A percentile compares a stretch with the other conserved stretches of the same genome.
phyloP scores from a whole-genome alignment of 192 early-diverging fungal genomes.

The Geosiphon pyriformis region DNA sequence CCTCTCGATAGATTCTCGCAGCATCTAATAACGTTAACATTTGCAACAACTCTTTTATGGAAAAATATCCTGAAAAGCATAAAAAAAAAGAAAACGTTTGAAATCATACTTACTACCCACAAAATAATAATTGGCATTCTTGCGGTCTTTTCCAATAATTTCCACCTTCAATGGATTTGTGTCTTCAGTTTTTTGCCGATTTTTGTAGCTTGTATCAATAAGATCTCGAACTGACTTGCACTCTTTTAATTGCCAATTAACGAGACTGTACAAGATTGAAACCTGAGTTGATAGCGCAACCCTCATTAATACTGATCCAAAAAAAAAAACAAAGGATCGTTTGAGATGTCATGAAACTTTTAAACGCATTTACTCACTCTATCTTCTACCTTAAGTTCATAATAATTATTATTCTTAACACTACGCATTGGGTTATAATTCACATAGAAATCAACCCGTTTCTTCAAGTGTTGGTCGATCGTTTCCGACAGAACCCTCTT shows the following conservation, averaged over 20 bases:
- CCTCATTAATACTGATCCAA: background rate
- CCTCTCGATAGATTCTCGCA: conserved; percentile 16
- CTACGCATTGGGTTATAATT: conserved; percentile 17
- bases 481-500: conserved; percentile 11
- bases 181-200: conserved; percentile 1
- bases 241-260: conserved; percentile 21
- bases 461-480: conserved; percentile 17
- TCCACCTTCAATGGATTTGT: background rate
- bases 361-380: background rate
- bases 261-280: conserved; percentile 10
- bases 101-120: conserved; percentile 11
- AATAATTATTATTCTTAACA: conserved; percentile 16
- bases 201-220: conserved; percentile 14
- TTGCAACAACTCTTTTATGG: background rate
- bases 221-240: background rate
- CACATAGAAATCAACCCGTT: conserved; percentile 13
- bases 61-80: background rate
- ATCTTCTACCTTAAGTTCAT: conserved; percentile 18
- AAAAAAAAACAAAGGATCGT: background rate
- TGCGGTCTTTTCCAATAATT: conserved; percentile 5
- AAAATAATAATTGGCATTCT: conserved; percentile 13
- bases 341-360: background rate
- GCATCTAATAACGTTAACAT: background rate
- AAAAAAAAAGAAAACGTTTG: background rate
- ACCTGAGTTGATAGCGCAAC: background rate